These are phyloP conservation scores for Colletotrichum incanum DNA, from an alignment of 2,329 filamentous ascomycete genomes.

Conservation along the genomic window DNA sequence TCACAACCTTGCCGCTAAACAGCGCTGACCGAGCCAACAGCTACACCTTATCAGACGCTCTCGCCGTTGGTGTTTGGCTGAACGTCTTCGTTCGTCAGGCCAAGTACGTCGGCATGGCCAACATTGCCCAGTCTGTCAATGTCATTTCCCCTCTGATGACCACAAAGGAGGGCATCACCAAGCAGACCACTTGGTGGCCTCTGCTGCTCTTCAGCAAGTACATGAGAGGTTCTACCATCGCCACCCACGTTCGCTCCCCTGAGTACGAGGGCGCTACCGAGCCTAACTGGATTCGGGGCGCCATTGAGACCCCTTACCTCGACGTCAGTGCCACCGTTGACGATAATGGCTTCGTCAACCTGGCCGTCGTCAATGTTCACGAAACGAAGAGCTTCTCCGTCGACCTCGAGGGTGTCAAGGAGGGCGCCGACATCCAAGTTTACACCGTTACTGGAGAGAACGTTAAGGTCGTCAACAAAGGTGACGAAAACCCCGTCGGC, in stretches of 20 bases:
- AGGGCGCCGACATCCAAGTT: slow-evolving; percentile 68
- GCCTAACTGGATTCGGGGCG: slow-evolving; percentile 75
- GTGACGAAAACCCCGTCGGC: slow-evolving; percentile 73
- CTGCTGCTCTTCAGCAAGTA: slow-evolving; percentile 73
- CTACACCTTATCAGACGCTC: slow-evolving; percentile 82
- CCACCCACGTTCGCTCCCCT: slow-evolving; percentile 74
- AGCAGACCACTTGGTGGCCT: slow-evolving; percentile 84
- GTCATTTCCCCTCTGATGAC: slow-evolving; percentile 86
- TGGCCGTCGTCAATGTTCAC: slow-evolving; percentile 82
- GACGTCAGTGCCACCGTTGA: slow-evolving; percentile 76
- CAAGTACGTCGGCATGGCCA: slow-evolving; percentile 82
- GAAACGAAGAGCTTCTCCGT: slow-evolving; percentile 73
- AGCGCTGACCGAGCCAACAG: slow-evolving; percentile 27
- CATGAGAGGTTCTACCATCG: slow-evolving; percentile 82
- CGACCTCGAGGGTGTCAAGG: slow-evolving; percentile 68
- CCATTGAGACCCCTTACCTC: slow-evolving; percentile 79
- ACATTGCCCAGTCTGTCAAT: slow-evolving; percentile 84
- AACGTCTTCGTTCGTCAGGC: slow-evolving; percentile 84
- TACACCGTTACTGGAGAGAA: slow-evolving; percentile 74
- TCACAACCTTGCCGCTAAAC: too few relatives aligned
- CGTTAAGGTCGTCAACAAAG: slow-evolving; percentile 74
- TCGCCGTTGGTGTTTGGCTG: slow-evolving; percentile 82
- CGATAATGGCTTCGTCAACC: slow-evolving; percentile 71
- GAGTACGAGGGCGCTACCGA: slow-evolving; percentile 78
- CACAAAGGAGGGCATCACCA: slow-evolving; percentile 72